Percentiles rank a stretch among this genome's conserved stretches.
These are phyloP conservation scores for Lichtheimia ramosa DNA, from an alignment of 371 early-diverging fungal species.

Conservation along the genomic window DNA sequence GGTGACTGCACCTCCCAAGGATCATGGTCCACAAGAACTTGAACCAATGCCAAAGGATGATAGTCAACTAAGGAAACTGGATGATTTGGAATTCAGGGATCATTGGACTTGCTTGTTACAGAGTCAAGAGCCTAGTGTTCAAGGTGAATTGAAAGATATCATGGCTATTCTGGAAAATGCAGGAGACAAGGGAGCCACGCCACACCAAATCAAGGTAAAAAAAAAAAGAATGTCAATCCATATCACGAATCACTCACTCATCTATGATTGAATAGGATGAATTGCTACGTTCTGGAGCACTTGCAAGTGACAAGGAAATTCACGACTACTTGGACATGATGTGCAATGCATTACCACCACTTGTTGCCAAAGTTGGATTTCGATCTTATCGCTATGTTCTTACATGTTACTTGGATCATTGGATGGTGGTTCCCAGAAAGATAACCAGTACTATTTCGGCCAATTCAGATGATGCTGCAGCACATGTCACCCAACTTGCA, in stretches of 20 bases:
- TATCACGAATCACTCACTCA: too few relatives aligned
- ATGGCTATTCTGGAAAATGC: constrained; percentile 7
- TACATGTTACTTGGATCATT: constrained; percentile 6
- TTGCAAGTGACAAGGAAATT: constrained; percentile 13
- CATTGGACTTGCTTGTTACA: too few relatives aligned
- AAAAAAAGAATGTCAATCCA: too few relatives aligned
- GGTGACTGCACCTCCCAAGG: too few relatives aligned
- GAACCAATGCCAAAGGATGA: too few relatives aligned
- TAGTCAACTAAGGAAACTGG: too few relatives aligned
- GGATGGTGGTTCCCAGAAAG: constrained; percentile 13
- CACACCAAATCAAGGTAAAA: constrained; percentile 21
- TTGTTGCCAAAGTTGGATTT: constrained; percentile 25
- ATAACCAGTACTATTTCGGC: not conserved
- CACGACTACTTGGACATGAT: constrained; percentile 10
- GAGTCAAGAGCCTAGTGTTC: not conserved
- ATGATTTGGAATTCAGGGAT: too few relatives aligned
- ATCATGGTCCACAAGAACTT: too few relatives aligned
- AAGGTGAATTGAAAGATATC: constrained; percentile 6
- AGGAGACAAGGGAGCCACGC: constrained; percentile 12
- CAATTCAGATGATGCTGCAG: not conserved
- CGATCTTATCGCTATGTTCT: constrained; percentile 23
- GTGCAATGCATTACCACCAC: constrained; percentile 6
- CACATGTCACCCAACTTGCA: not conserved
- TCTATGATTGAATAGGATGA: too few relatives aligned
- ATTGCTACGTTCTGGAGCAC: too few relatives aligned